Percentiles rank a stretch among this genome's conserved stretches.
Conservation (phyloP, 2,329 filamentous ascomycete genomes). For the Fusarium sp. region DNA sequence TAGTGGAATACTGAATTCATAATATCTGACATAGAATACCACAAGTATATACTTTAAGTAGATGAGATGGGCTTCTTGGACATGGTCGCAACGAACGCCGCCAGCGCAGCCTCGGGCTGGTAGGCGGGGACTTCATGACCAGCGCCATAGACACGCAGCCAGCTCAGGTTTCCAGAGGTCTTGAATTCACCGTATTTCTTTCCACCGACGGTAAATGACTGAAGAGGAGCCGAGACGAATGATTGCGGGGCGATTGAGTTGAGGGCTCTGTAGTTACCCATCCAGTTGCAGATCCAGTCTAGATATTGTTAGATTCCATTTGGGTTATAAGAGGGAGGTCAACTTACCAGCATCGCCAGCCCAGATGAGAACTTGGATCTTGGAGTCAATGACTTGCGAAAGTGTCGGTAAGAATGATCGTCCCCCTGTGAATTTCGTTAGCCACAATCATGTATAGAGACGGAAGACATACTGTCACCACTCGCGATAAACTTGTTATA, state of each 20-base stretch:
- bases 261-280: constrained; percentile 58
- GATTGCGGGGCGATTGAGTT: constrained; percentile 55
- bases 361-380: constrained; percentile 62
- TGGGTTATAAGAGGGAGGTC: no score
- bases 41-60: neutral
- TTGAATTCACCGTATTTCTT: constrained; percentile 61
- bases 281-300: constrained; percentile 69
- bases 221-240: constrained; percentile 50
- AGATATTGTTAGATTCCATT: neutral
- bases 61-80: constrained; percentile 15
- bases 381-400: constrained; percentile 56
- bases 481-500: constrained; percentile 30
- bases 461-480: constrained; percentile 35
- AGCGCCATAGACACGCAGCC: constrained; percentile 67
- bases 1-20: accelerated
- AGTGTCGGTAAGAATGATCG: constrained; percentile 57
- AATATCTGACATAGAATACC: accelerated
- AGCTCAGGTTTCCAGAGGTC: constrained; percentile 63
- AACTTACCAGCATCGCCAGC: constrained; percentile 60
- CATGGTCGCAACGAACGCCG: constrained; percentile 10
- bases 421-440: constrained; percentile 39
- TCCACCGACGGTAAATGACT: constrained; percentile 60
- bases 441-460: accelerated
- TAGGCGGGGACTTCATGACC: constrained; percentile 66
- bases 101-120: constrained; percentile 11